phyloP scores from a whole-genome alignment of 2,329 filamentous ascomycete genomes.

The Aureobasidium musti region DNA sequence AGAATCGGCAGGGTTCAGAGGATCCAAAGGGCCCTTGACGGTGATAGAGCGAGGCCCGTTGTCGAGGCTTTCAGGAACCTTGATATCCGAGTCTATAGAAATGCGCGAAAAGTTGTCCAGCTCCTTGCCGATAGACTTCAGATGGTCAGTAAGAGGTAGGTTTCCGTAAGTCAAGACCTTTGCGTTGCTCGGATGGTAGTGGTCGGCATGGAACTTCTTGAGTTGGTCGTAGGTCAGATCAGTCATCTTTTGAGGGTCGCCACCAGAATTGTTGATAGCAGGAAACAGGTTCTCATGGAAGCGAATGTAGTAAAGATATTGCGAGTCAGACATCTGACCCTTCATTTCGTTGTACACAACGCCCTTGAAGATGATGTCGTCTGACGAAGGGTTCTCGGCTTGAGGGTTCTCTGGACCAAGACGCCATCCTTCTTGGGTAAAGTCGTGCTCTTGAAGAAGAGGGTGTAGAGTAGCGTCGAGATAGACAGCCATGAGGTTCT shows the following conservation, averaged over 20 bases:
- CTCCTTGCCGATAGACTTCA: slow-evolving; percentile 74
- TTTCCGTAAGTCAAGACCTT: slow-evolving; percentile 96
- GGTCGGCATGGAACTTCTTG: slow-evolving; percentile 81
- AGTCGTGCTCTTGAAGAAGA: slow-evolving; percentile 85
- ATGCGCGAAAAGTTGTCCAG: slow-evolving; percentile 73
- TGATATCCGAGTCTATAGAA: slow-evolving; percentile 69
- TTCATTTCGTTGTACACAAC: slow-evolving; percentile 99
- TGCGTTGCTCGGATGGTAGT: slow-evolving; percentile 97
- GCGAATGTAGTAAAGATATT: slow-evolving; percentile 92
- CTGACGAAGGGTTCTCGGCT: slow-evolving; percentile 53
- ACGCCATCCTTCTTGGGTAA: slow-evolving; percentile 95
- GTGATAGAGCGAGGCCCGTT: slow-evolving; percentile 68
- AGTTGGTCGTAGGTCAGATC: slow-evolving; percentile 91
- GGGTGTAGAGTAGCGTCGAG: slow-evolving; percentile 92
- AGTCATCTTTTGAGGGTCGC: slow-evolving; percentile 94
- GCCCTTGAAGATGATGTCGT: slow-evolving; percentile 87
- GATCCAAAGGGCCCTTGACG: slow-evolving; percentile 79
- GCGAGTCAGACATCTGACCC: slow-evolving; percentile 95
- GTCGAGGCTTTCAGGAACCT: slow-evolving; percentile 70
- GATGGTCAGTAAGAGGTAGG: slow-evolving; percentile 79
- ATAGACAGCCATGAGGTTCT: slow-evolving; percentile 95
- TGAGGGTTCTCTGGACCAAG: slow-evolving; percentile 85
- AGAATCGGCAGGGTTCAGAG: slow-evolving; percentile 78
- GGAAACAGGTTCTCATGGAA: slow-evolving; percentile 96
- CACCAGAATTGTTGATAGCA: slow-evolving; percentile 92